These are phyloP conservation scores for Exophiala lecanii-corni DNA, from an alignment of 2,329 filamentous ascomycete genomes.

Conservation along the genomic window DNA sequence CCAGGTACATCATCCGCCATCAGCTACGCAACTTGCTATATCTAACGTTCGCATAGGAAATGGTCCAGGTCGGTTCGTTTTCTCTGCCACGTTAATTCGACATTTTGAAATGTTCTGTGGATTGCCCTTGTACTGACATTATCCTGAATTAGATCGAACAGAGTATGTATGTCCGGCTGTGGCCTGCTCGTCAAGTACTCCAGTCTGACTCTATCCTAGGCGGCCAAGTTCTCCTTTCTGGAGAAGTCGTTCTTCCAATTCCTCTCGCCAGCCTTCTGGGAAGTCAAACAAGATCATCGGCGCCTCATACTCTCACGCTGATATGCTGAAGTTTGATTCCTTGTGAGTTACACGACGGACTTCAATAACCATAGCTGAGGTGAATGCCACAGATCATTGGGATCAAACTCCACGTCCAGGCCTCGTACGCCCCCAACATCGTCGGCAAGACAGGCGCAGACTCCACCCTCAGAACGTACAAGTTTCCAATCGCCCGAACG, in stretches of 20 bases:
- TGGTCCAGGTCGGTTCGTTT: slow-evolving; percentile 97
- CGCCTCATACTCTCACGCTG: slow-evolving; percentile 92
- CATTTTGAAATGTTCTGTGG: too few species aligned
- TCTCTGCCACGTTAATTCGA: too few species aligned
- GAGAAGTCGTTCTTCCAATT: slow-evolving; percentile 55
- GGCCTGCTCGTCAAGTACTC: slow-evolving; percentile 3
- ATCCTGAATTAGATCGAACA: slow-evolving; percentile 31
- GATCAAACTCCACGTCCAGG: slow-evolving; percentile 22
- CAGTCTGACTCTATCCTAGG: slow-evolving; percentile 30
- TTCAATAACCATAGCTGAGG: not conserved
- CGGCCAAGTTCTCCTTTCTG: slow-evolving; percentile 89
- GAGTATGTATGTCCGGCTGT: slow-evolving; percentile 31
- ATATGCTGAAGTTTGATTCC: slow-evolving; percentile 82
- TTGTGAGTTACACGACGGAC: slow-evolving; percentile 51
- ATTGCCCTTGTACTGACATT: slow-evolving; percentile 13
- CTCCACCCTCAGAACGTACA: slow-evolving; percentile 13
- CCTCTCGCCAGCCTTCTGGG: slow-evolving; percentile 50
- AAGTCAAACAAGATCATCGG: slow-evolving; percentile 74
- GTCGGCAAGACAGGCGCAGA: slow-evolving; percentile 18
- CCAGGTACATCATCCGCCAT: slow-evolving; percentile 53
- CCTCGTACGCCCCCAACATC: slow-evolving; percentile 30
- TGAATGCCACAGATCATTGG: slow-evolving; percentile 15
- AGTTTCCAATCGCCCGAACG: slow-evolving; percentile 23
- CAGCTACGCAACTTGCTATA: not conserved
- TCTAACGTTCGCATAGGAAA: slow-evolving; percentile 62